Evolutionary conservation across 176 grass and related monocot genomes (phyloP).

Genomic region (Areca catechu): DNA sequence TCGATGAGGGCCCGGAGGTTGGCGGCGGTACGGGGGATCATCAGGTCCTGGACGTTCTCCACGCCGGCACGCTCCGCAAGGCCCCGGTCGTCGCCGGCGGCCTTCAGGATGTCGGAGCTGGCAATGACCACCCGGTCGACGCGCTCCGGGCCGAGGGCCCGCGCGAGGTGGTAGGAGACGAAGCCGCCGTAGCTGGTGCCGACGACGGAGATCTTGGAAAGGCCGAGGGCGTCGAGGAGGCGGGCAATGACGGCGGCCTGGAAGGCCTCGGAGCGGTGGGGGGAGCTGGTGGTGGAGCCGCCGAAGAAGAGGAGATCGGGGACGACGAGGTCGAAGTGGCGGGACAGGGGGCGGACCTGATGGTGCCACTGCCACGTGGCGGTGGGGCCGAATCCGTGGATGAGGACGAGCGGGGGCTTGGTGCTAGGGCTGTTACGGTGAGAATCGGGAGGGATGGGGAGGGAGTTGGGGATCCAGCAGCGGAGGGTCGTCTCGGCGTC

Average conservation of each 20-base stretch:
- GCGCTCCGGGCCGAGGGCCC: conserved; percentile 30
- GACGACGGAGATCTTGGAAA: conserved; percentile 22
- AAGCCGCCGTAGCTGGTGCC: conserved; percentile 94
- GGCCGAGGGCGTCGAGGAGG: conserved; percentile 32
- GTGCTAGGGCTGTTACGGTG: background rate
- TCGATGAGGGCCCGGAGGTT: conserved; percentile 20
- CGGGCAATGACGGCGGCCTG: conserved; percentile 53
- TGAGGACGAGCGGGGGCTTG: conserved; percentile 56
- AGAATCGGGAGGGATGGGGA: conserved; percentile 7
- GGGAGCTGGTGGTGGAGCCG: conserved; percentile 32
- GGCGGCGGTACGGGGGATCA: conserved; percentile 39
- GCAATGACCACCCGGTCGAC: conserved; percentile 62
- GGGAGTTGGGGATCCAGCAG: conserved; percentile 46
- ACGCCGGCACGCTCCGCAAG: conserved; percentile 31
- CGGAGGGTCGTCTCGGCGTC: conserved; percentile 53
- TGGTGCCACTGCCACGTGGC: conserved; percentile 65
- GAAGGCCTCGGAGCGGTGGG: conserved; percentile 42
- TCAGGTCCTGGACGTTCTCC: conserved; percentile 32
- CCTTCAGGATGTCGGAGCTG: conserved; percentile 79
- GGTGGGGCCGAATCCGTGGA: conserved; percentile 67
- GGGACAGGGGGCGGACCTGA: conserved; percentile 47
- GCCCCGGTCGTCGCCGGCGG: conserved; percentile 46
- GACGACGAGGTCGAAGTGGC: conserved; percentile 66
- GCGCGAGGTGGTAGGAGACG: conserved; percentile 67
- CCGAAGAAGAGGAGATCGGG: conserved; percentile 95